Evolutionary conservation across 495 filamentous ascomycete genomes (phyloP), one percentile per base, ranked within the genome.

Genomic region (Geopyxis carbonaria): DNA sequence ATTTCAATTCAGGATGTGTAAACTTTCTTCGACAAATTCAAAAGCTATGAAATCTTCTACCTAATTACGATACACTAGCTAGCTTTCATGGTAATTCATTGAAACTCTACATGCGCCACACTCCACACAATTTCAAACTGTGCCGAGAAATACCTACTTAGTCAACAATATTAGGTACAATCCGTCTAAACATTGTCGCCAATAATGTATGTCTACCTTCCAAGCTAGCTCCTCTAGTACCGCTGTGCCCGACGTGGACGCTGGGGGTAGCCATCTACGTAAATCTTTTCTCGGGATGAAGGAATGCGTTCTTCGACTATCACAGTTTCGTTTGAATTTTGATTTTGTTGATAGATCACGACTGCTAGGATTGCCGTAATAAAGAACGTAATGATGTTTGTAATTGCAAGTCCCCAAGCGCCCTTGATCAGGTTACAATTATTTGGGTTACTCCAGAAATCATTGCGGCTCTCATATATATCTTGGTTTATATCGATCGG

Each of bases 301-400:
- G 25, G 25, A 7, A 28, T 7, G 7, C 25, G 25, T 28, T 28
- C 25, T 28, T 28, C 25, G 25, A 28, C 25, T 7, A 28, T 13
- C 25, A 28, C 25, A 28, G 25, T 13, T 13, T 13, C 7, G 7
- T 28, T 7, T 13, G 13, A 28, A 28, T 41, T 2, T 4, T 34
- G n/a, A 14, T 55, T 56, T 33, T 40, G 35, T 14, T 31, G 32
- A 22, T 37, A 51, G 24, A 55, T 23, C 21, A 43, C 5, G 0
- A 28, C 27, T 0, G 52, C 36, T 4, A 56, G 42, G 18, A 55
- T 27, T 5, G 51, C 53, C 0, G 52, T 51, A 23, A 51, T 48
- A 34, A 56, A 41, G 29, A 55, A 56, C 6, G 55, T 23, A 9
- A 56, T 44, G 22, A 51, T 40, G 23, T 55, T 51, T 10, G 45